phyloP scores from a whole-genome alignment of 768 basidiomycete species.

The Tylopilus plumbeoviolaceoides region DNA sequence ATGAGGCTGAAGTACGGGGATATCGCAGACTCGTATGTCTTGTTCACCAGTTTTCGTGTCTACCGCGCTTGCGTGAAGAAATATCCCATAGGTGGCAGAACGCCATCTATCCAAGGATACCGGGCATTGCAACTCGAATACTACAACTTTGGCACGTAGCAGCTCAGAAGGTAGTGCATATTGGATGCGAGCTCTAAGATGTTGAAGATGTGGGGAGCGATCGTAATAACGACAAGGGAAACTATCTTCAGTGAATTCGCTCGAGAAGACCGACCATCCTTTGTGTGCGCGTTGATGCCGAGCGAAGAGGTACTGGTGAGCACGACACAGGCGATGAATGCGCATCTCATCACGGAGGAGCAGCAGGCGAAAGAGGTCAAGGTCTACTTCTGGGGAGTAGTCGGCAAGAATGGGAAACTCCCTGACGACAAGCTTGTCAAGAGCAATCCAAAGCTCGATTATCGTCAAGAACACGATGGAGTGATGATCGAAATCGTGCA shows the following conservation, averaged over 20 bases:
- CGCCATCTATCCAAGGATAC: not conserved
- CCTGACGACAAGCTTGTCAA: not conserved
- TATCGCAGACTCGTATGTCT: not conserved
- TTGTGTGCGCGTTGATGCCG: not conserved
- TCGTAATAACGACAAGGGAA: not conserved
- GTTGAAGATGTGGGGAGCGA: not conserved
- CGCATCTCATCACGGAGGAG: not conserved
- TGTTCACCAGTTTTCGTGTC: not conserved
- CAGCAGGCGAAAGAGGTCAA: not conserved
- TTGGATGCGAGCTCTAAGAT: not conserved
- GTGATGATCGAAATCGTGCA: not conserved
- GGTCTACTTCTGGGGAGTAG: not conserved
- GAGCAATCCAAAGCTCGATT: not conserved
- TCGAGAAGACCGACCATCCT: not conserved
- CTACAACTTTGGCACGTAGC: not conserved
- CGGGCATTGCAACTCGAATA: not conserved
- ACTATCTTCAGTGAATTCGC: not conserved
- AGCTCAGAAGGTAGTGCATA: not conserved
- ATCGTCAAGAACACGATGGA: not conserved
- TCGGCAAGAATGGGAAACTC: not conserved
- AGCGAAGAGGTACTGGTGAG: not conserved
- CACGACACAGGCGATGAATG: not conserved
- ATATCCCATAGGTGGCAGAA: not conserved
- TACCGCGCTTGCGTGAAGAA: not conserved
- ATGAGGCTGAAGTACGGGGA: not conserved